Conservation (phyloP, 768 basidiomycete species). For the Rhodotorula sphaerocarpa region DNA sequence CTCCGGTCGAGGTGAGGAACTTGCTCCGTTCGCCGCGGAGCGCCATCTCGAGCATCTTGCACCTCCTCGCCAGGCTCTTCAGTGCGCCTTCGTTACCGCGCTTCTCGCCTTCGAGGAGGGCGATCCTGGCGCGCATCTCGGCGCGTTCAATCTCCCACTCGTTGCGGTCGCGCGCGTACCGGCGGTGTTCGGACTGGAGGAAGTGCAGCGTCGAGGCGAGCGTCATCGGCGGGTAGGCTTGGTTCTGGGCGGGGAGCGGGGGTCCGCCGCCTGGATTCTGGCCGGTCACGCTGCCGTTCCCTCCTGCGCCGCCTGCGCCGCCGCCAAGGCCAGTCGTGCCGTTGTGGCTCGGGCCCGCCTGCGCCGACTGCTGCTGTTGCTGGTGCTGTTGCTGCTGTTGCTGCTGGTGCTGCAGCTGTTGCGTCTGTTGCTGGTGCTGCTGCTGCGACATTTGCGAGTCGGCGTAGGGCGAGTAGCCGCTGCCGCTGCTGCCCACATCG, state of each 20-base stretch:
- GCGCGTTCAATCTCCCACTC: constrained; percentile 99
- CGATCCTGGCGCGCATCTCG: constrained; percentile 97
- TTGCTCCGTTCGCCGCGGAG: constrained; percentile 82
- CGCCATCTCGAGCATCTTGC: constrained; percentile 99
- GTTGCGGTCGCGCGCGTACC: constrained; percentile 95
- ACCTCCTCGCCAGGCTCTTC: constrained; percentile 86
- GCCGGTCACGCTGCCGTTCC: too few relatives aligned
- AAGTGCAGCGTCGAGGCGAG: constrained; percentile 93
- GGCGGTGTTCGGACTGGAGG: constrained; percentile 93
- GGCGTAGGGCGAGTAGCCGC: background rate
- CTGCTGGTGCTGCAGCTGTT: background rate
- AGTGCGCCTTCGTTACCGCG: constrained; percentile 96
- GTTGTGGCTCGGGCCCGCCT: too few relatives aligned
- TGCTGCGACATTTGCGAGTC: background rate
- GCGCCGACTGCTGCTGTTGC: too few relatives aligned
- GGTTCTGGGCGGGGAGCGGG: constrained; percentile 11
- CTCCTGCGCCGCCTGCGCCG: too few relatives aligned
- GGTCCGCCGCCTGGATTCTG: background rate
- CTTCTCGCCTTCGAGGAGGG: constrained; percentile 90
- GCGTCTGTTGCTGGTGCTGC: background rate
- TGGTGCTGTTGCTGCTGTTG: constrained; percentile 9
- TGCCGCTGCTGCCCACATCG: too few relatives aligned
- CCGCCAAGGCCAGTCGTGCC: background rate
- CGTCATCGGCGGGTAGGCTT: constrained; percentile 48
- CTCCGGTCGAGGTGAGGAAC: background rate